A percentile compares a stretch with the other conserved stretches of the same genome.
phyloP scores from a whole-genome alignment of 75 land plant species.

The Sequoia sempervirens region DNA sequence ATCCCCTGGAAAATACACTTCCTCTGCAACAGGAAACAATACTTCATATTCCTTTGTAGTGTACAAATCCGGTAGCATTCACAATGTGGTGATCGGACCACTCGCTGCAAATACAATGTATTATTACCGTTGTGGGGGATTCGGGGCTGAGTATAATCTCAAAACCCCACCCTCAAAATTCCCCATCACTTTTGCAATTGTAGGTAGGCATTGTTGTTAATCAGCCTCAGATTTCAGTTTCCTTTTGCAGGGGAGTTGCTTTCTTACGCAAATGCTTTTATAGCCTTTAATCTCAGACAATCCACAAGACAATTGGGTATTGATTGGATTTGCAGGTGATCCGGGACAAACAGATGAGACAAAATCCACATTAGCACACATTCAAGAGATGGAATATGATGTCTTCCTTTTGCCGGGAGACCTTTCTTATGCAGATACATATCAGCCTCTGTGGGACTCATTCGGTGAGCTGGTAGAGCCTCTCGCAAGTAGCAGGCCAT shows the following conservation, averaged over 20 bases:
- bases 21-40: slow-evolving; percentile 31
- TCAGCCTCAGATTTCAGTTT: not conserved
- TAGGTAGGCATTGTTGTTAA: slow-evolving; percentile 30
- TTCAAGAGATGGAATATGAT: slow-evolving; percentile 48
- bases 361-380: slow-evolving; percentile 52
- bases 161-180: slow-evolving; percentile 58
- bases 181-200: slow-evolving; percentile 65
- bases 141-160: slow-evolving; percentile 43
- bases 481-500: slow-evolving; percentile 72
- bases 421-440: slow-evolving; percentile 69
- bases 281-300: not conserved
- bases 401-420: slow-evolving; percentile 74
- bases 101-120: slow-evolving; percentile 46
- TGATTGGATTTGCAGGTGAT: slow-evolving; percentile 50
- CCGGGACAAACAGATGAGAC: slow-evolving; percentile 82
- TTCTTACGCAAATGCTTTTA: no score
- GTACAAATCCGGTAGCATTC: slow-evolving; percentile 66
- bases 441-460: slow-evolving; percentile 75
- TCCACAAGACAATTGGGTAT: not conserved
- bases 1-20: slow-evolving; percentile 27
- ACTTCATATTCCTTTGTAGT: slow-evolving; percentile 35
- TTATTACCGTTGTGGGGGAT: slow-evolving; percentile 58
- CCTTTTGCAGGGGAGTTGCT: not conserved
- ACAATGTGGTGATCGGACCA: slow-evolving; percentile 68
- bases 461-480: slow-evolving; percentile 76